Conservation (phyloP, 2,329 filamentous ascomycete genomes). For the Pleoardoris graminearum region DNA sequence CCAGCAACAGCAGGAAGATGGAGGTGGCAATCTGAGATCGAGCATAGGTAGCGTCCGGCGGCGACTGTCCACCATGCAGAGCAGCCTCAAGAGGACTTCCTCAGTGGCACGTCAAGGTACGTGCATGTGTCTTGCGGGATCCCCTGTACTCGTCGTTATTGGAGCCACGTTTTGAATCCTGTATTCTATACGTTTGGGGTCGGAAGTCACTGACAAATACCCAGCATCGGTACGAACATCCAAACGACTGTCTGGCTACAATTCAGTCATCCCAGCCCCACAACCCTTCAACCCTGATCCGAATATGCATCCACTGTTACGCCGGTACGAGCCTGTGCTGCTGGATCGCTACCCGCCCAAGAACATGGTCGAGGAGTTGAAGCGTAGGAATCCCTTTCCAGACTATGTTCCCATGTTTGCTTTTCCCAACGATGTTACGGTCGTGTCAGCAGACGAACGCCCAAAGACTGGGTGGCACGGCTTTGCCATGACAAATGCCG, state of each 20-base stretch:
- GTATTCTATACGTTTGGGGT: slow-evolving; percentile 27
- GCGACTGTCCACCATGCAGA: slow-evolving; percentile 90
- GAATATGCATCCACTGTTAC: slow-evolving; percentile 92
- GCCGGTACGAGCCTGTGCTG: slow-evolving; percentile 93
- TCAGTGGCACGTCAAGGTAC: slow-evolving; percentile 73
- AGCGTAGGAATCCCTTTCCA: slow-evolving; percentile 82
- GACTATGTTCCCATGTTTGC: slow-evolving; percentile 99
- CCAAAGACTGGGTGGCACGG: slow-evolving; percentile 98
- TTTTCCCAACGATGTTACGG: slow-evolving; percentile 96
- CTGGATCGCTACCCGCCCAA: slow-evolving; percentile 92
- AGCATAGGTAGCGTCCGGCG: slow-evolving; percentile 85
- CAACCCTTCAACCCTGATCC: slow-evolving; percentile 88
- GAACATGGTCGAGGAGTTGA: slow-evolving; percentile 75
- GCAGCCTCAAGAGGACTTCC: slow-evolving; percentile 86
- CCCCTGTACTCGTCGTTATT: slow-evolving; percentile 5
- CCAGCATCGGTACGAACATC: slow-evolving; percentile 73
- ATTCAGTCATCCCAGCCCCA: slow-evolving; percentile 92
- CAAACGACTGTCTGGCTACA: slow-evolving; percentile 92
- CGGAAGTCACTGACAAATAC: slow-evolving; percentile 29
- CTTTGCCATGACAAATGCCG: slow-evolving; percentile 94
- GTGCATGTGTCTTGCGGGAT: slow-evolving; percentile 39
- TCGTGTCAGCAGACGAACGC: slow-evolving; percentile 91
- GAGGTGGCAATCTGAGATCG: slow-evolving; percentile 56
- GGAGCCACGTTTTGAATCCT: slow-evolving; percentile 16
- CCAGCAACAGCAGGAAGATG: slow-evolving; percentile 54